phyloP scores from a whole-genome alignment of 2,329 filamentous ascomycete genomes.

The Raffaelea albimanens region DNA sequence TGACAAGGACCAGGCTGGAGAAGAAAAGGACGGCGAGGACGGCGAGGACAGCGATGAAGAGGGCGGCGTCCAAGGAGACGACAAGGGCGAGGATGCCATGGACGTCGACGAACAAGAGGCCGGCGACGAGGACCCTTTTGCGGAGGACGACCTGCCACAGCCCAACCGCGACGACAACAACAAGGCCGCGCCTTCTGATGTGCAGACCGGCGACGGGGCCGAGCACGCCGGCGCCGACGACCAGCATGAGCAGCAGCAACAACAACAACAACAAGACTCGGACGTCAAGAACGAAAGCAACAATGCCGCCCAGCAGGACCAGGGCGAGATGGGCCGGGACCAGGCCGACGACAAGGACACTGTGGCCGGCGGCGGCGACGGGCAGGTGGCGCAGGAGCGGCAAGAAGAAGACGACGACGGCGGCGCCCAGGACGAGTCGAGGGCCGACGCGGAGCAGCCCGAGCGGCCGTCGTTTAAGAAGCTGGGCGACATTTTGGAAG shows the following conservation, averaged over 20 bases:
- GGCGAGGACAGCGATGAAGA: conserved; percentile 24
- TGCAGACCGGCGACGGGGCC: conserved; percentile 55
- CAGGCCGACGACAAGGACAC: conserved; percentile 48
- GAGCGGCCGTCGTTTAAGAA: conserved; percentile 77
- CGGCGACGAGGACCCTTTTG: conserved; percentile 41
- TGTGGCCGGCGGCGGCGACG: conserved; percentile 54
- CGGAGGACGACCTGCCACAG: conserved; percentile 29
- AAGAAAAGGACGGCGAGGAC: conserved; percentile 25
- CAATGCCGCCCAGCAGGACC: conserved; percentile 52
- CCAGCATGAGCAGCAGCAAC: conserved; percentile 31
- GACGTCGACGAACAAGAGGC: conserved; percentile 42
- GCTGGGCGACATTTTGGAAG: conserved; percentile 82
- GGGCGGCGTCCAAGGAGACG: too few species aligned
- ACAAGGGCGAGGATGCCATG: conserved; percentile 22
- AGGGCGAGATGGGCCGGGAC: conserved; percentile 56
- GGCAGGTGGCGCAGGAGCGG: conserved; percentile 35
- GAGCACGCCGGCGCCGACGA: conserved; percentile 41
- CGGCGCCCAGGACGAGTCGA: conserved; percentile 28
- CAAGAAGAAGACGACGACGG: too few species aligned
- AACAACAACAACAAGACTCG: conserved; percentile 6
- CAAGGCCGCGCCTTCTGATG: conserved; percentile 54
- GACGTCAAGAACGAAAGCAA: conserved; percentile 31
- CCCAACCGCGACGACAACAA: conserved; percentile 41
- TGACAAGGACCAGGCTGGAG: conserved; percentile 35
- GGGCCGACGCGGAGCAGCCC: conserved; percentile 21